Conservation (phyloP, 768 basidiomycete species). For the Fomitopsis pulvina region DNA sequence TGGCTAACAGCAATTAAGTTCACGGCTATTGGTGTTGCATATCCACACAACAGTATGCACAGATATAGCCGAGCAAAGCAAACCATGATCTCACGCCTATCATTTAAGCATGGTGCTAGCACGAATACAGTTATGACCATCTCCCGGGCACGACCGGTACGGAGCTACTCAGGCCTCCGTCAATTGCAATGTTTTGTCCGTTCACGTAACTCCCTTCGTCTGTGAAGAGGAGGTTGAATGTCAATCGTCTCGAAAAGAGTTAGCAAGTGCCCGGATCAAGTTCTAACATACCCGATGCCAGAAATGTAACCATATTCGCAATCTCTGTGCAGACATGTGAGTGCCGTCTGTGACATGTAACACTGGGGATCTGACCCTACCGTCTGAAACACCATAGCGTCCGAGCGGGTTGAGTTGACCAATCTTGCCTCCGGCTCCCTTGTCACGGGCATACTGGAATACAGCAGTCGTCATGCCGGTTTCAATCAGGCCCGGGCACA, state of each 20-base stretch:
- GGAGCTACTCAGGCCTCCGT: slow-evolving; percentile 79
- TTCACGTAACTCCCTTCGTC: slow-evolving; percentile 92
- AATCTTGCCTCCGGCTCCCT: slow-evolving; percentile 69
- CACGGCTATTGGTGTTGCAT: too few relatives aligned
- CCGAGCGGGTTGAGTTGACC: slow-evolving; percentile 82
- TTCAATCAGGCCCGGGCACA: slow-evolving; percentile 91
- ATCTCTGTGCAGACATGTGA: slow-evolving; percentile 50
- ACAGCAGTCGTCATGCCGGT: slow-evolving; percentile 83
- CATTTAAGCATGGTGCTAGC: neutral
- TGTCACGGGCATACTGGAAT: slow-evolving; percentile 71
- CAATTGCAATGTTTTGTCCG: slow-evolving; percentile 80
- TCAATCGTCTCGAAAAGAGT: neutral
- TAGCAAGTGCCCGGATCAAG: too few relatives aligned
- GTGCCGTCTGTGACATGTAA: slow-evolving; percentile 7
- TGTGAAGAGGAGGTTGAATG: slow-evolving; percentile 21
- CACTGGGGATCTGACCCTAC: slow-evolving; percentile 30
- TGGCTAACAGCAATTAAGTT: too few relatives aligned
- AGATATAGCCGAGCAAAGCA: neutral
- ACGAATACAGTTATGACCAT: slow-evolving; percentile 36
- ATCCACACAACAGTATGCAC: neutral
- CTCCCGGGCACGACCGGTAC: slow-evolving; percentile 75
- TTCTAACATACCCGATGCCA: slow-evolving; percentile 75
- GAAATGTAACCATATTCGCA: slow-evolving; percentile 76
- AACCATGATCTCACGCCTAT: neutral
- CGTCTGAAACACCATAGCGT: slow-evolving; percentile 76